Evolutionary conservation across 371 early-diverging fungal species (phyloP), one percentile per base, ranked within the genome.

Genomic region (Rhizomucor miehei): DNA sequence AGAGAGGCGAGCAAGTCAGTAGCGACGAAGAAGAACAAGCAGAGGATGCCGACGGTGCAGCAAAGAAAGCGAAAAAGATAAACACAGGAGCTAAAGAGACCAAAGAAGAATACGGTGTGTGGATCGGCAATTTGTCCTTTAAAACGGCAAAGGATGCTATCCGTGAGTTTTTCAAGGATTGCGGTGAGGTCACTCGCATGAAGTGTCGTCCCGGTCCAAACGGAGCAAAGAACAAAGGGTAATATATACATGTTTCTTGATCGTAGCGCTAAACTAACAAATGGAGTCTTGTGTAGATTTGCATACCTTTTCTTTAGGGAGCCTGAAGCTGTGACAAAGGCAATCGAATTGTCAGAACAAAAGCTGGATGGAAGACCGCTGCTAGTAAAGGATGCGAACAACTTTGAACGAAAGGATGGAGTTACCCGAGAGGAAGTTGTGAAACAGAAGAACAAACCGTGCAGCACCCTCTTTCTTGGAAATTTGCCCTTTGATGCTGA

Each of bases 401-500:
- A 84, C 34, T 86, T 69, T 57, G 76, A 77, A 36, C 82, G 83
- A 41, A 82, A 63, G 23, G 73, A 73, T 53, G 73, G 66, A 19
- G 71, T 69, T 40, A 60, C 54, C 25, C 75, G 76, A 14, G 74
- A 66, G n/a, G 62, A 63, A 20, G 65, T 67, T 6, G 67, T 66
- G 44, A 69, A 73, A 55, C 80, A 79, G 58, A 78, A 81, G 67
- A 75, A 79, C 38, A 77, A 67, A 3, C 88, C 89, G 24, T 78
- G 85, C 38, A 79, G 88, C 36, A 87, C 91, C 5, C 68, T 94
- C 29, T 93, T 92, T 67, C 59, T 93, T 5, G 93, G 92, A 24
- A 92, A 92, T 70, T 63, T 94, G 55, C 67, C 80, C 39, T 92
- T 90, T 66, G 73, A 80, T 21, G 74, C 84, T n/a, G 85, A 84